Percentiles rank a stretch among this genome's conserved stretches.
These are phyloP conservation scores for Coelastrella sp. DNA, from an alignment of 139 green algal genomes.

Conservation along the genomic window DNA sequence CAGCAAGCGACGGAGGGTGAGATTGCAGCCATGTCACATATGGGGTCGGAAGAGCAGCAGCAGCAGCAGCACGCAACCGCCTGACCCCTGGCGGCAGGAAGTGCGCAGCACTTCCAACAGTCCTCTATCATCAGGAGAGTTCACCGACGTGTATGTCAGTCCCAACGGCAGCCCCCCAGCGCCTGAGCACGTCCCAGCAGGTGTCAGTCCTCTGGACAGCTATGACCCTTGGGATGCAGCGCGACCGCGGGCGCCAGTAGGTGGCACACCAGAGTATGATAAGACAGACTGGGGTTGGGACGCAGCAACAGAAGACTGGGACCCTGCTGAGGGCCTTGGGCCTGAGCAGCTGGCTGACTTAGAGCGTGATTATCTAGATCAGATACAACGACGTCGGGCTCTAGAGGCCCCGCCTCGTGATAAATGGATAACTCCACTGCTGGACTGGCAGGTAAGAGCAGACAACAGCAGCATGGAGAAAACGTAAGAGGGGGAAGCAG, in stretches of 20 bases:
- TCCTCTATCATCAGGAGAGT: not conserved
- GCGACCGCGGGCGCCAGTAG: not conserved
- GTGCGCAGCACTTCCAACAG: not conserved
- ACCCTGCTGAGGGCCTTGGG: conserved; percentile 57
- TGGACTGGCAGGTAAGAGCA: conserved; percentile 59
- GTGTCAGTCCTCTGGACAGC: not conserved
- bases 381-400: conserved; percentile 1
- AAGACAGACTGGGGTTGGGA: conserved; percentile 51
- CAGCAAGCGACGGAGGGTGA: not conserved
- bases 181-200: not conserved
- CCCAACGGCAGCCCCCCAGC: not conserved
- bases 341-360: conserved; percentile 55
- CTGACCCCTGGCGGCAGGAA: conserved; percentile 20
- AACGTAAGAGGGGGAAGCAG: no score
- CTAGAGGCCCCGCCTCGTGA: conserved; percentile 51
- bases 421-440: conserved; percentile 75
- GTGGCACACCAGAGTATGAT: conserved; percentile 11
- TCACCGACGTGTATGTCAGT: not conserved
- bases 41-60: not conserved
- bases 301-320: conserved; percentile 61
- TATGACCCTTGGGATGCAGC: conserved; percentile 29
- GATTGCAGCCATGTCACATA: not conserved
- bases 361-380: conserved; percentile 36
- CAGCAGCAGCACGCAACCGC: not conserved
- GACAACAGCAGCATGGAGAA: not conserved